Base-by-base conservation (phyloP, 2,329 filamentous ascomycete species). In the Knoxdaviesia capensis region DNA sequence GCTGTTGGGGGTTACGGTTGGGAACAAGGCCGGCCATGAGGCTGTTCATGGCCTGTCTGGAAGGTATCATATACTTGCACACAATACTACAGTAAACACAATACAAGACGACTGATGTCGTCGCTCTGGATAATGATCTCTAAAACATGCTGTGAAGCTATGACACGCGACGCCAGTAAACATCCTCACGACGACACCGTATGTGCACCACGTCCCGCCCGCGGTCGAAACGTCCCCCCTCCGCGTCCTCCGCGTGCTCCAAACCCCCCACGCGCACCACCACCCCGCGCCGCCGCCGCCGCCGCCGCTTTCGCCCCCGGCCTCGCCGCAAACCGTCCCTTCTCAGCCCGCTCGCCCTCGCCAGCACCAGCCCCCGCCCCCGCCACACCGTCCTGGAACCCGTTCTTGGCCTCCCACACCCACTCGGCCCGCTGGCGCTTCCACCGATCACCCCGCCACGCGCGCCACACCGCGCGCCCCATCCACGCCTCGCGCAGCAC, bases 401-500 rank as follows among this genome's bases (percentile, higher is more conserved):
- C 58, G 48, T 71, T 68, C 55, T 68, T 73, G 45, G 65, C 65
- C 67, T 69, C 74, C 3, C 58, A 51, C 46, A 71, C 66, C 71
- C 71, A 76, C 40, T 74, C 70, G 10, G 58, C 54, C 40, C 63
- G 55, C 36, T 65, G 57, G 39, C 64, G 65, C 51, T 64, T 67
- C 69, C 69, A 75, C 53, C 66, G 52, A 46, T 75, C 71, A 8
- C 69, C 70, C 53, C 65, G 67, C 70, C 71, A 75, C 34, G 59
- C 60, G 30, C 68, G 60, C 71, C 71, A 75, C 6, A 71, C 67
- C 43, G 63, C 68, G 6, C 71, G 58, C 0, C 71, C 71, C 47
- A 65, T 61, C 61, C 67, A 73, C 4, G 61, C 64, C 36, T 69
- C 63, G 9, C 71, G 60, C 34, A 76, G 58, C 41, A 62, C 56